Conservation (phyloP, 1,284 basidiomycete species). For the Malassezia nana region DNA sequence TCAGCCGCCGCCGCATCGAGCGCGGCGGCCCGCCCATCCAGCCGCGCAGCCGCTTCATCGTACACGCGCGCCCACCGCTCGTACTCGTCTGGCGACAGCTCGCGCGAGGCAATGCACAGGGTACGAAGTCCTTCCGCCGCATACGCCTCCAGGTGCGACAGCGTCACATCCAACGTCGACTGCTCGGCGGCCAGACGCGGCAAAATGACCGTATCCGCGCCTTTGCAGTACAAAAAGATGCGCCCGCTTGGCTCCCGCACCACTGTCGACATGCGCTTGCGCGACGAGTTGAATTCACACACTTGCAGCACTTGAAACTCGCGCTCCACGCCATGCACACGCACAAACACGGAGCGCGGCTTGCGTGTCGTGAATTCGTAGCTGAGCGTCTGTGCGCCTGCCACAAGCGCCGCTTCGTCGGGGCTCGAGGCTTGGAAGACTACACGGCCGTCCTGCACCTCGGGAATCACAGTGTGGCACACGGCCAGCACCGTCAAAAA, state of each 20-base stretch:
- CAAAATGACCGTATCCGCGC: slow-evolving; percentile 81
- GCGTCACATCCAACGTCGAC: slow-evolving; percentile 72
- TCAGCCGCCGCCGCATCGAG: slow-evolving; percentile 88
- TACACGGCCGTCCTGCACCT: slow-evolving; percentile 58
- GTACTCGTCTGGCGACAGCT: slow-evolving; percentile 83
- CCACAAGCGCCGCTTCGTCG: slow-evolving; percentile 90
- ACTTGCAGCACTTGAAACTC: slow-evolving; percentile 92
- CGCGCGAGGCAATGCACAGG: slow-evolving; percentile 86
- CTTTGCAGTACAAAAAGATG: slow-evolving; percentile 92
- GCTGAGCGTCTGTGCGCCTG: slow-evolving; percentile 81
- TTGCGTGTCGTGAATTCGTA: slow-evolving; percentile 92
- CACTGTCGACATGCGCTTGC: slow-evolving; percentile 94
- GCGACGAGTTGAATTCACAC: slow-evolving; percentile 95
- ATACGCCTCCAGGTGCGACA: slow-evolving; percentile 67
- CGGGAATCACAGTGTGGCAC: slow-evolving; percentile 96
- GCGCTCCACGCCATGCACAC: slow-evolving; percentile 61
- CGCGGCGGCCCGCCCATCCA: slow-evolving; percentile 84
- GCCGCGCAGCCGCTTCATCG: slow-evolving; percentile 78
- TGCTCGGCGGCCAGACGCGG: slow-evolving; percentile 52
- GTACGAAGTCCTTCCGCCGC: slow-evolving; percentile 94
- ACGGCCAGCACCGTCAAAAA: slow-evolving; percentile 85
- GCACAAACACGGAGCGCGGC: slow-evolving; percentile 84
- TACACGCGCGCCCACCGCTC: slow-evolving; percentile 77
- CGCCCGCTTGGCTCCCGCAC: slow-evolving; percentile 76
- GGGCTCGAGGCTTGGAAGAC: slow-evolving; percentile 93